Evolutionary conservation across 2,329 filamentous ascomycete species (phyloP), one percentile per base, ranked within the genome.

Genomic region (Penicillium sp.): DNA sequence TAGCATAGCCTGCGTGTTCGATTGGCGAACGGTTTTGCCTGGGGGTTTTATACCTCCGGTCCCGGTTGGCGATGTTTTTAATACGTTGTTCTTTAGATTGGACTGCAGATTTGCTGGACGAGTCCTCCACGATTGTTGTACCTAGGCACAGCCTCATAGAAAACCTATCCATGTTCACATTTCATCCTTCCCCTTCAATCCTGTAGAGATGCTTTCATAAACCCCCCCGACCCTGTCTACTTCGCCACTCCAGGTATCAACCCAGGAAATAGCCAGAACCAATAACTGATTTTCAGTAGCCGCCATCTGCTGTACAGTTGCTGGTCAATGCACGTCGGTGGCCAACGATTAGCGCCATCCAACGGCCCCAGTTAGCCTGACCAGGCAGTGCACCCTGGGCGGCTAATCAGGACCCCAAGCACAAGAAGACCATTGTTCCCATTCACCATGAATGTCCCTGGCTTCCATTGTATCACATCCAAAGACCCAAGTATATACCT

Each of bases 141-240:
- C 28, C 47, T 49, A 35, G 31, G 47, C 47, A 49, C 28, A 49
- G 47, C 47, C 28, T 49, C n/a, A 49, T 49, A 49, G 47, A 31
- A 31, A 31, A 6, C 28, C 22, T 22, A 22, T 22, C 22, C 22
- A 22, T 45, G 42, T 45, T 28, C 3, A 15, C 28, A 25, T 45
- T 45, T 45, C 15, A 45, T 28, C 5, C 14, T 12, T 28, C 22
- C 7, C 25, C 22, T 28, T 28, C 14, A 4, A 28, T 28, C 14
- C 42, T 28, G 22, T n/a, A 7, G 15, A 31, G 42, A 45, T 4
- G 3, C 22, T 22, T 22, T 22, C 22, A 22, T 22, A 22, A 22
- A 22, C 22, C 22, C 22, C 22, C 22, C 3, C 2, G 22, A 22
- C 3, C 22, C 4, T 15, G 42, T 25, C 43, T 42, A 10, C 43